Percentiles rank a stretch among this genome's conserved stretches.
Evolutionary conservation across 805 yeast species (phyloP).

Genomic region (Candida corydali): DNA sequence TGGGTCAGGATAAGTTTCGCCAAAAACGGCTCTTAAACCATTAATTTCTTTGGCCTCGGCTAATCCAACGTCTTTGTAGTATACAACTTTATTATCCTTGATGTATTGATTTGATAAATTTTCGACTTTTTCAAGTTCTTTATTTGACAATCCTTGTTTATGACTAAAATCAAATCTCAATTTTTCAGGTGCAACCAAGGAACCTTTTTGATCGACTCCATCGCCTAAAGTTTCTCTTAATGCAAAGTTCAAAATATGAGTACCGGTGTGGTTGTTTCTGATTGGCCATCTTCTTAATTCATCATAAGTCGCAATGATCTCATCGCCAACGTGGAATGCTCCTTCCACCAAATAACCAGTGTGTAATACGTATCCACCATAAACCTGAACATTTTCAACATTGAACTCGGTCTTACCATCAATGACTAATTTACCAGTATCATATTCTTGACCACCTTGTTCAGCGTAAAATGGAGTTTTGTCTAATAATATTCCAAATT

Average conservation of each 20-base stretch:
- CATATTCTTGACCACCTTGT: conserved; percentile 98
- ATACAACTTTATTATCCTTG: conserved; percentile 67
- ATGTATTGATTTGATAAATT: conserved; percentile 66
- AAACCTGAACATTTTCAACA: conserved; percentile 87
- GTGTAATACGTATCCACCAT: conserved; percentile 93
- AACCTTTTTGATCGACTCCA: conserved; percentile 91
- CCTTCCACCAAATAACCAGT: conserved; percentile 88
- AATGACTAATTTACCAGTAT: conserved; percentile 86
- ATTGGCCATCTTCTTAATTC: conserved; percentile 94
- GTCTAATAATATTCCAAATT: conserved; percentile 79
- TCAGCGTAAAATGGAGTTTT: conserved; percentile 96
- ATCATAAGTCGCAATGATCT: conserved; percentile 81
- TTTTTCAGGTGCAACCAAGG: conserved; percentile 92
- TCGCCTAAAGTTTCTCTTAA: conserved; percentile 83
- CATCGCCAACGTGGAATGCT: conserved; percentile 57
- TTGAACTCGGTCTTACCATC: conserved; percentile 86
- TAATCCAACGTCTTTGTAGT: conserved; percentile 77
- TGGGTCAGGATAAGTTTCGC: conserved; percentile 98
- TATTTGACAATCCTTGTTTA: conserved; percentile 72
- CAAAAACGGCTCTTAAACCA: conserved; percentile 96
- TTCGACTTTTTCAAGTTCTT: conserved; percentile 76
- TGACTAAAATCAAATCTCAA: conserved; percentile 95
- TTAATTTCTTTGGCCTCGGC: conserved; percentile 66
- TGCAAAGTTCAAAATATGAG: conserved; percentile 90
- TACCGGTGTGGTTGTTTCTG: conserved; percentile 97